A percentile compares a stretch with the other conserved stretches of the same genome.
phyloP scores from a whole-genome alignment of 176 grass and related monocot species.

The Ampelocalamus luodianensis region DNA sequence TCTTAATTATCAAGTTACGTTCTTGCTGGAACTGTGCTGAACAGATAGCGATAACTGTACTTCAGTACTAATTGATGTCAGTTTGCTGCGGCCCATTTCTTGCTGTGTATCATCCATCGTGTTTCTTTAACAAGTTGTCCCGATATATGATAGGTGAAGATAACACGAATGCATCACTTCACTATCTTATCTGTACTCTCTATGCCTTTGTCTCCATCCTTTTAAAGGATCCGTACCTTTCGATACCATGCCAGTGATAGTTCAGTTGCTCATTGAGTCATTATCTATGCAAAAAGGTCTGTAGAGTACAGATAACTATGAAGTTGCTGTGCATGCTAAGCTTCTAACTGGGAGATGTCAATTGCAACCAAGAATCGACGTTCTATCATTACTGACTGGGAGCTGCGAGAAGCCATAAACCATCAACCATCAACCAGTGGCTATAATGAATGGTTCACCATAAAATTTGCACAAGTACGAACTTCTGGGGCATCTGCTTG shows the following conservation, averaged over 20 bases:
- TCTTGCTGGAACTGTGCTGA: background rate
- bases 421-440: background rate
- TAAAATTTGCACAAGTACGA: background rate
- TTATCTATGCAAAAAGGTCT: background rate
- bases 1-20: background rate
- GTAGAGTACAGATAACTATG: background rate
- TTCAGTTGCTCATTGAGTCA: background rate
- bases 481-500: background rate
- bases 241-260: background rate
- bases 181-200: too few relatives aligned
- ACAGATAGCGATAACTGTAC: background rate
- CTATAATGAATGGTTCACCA: background rate
- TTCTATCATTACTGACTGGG: background rate
- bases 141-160: background rate
- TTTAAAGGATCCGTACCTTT: background rate
- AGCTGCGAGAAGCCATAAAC: background rate
- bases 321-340: background rate
- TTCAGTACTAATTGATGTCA: background rate
- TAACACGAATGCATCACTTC: background rate
- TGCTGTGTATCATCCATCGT: background rate
- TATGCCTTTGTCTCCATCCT: background rate
- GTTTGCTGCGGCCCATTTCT: background rate
- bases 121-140: background rate
- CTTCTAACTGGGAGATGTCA: background rate
- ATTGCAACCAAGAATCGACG: background rate